Conservation (phyloP, 176 grass and related monocot species). For the Rhynchospora tenuis region DNA sequence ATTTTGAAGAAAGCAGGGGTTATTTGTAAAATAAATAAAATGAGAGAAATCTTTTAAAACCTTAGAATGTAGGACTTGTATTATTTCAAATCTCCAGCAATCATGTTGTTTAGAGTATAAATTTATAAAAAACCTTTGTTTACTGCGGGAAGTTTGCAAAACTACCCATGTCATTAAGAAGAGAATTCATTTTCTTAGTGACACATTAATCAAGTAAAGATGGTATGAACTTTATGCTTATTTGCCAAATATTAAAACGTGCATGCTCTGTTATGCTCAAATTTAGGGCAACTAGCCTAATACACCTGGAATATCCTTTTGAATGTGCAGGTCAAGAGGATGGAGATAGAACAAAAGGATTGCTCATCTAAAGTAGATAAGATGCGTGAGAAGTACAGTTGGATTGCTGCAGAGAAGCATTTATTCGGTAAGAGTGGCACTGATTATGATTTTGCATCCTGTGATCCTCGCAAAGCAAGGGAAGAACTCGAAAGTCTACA, state of each 20-base stretch:
- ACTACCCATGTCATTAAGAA: neutral
- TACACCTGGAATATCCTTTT: neutral
- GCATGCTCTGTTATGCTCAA: neutral
- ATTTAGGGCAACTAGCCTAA: neutral
- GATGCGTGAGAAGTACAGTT: conserved; percentile 75
- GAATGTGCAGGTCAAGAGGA: conserved; percentile 69
- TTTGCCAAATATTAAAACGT: neutral
- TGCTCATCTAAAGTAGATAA: conserved; percentile 83
- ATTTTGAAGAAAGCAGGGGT: neutral
- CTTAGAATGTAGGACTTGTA: neutral
- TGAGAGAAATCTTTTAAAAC: neutral
- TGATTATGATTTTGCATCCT: conserved; percentile 86
- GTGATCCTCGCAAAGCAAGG: conserved; percentile 55
- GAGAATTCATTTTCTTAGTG: too few species aligned
- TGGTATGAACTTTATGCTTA: neutral
- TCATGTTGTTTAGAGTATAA: neutral
- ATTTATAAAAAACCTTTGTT: neutral
- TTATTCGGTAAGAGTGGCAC: conserved; percentile 85
- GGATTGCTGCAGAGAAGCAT: conserved; percentile 93
- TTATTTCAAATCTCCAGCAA: neutral
- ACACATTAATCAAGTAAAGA: neutral
- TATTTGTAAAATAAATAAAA: neutral
- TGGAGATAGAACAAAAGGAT: conserved; percentile 96
- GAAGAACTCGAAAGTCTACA: conserved; percentile 72
- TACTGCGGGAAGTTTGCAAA: neutral